Conservation (phyloP, 768 basidiomycete species). For the Phylloporus sp. region DNA sequence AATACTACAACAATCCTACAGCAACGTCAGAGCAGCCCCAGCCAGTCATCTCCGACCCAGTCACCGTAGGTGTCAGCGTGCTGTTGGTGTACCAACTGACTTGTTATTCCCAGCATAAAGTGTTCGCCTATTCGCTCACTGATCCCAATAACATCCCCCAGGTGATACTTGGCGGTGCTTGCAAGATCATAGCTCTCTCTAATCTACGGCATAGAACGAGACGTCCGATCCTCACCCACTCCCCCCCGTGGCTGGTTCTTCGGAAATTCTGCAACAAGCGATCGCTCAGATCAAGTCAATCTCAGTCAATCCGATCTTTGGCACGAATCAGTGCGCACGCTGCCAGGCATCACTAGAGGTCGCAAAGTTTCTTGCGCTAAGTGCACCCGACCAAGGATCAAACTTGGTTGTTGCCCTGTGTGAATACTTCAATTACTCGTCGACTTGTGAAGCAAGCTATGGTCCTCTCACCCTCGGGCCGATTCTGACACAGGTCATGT, state of each 20-base stretch:
- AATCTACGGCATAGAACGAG: conserved; percentile 37
- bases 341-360: conserved; percentile 60
- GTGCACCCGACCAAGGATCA: conserved; percentile 57
- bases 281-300: conserved; percentile 55
- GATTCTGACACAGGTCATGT: conserved; percentile 64
- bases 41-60: conserved; percentile 71
- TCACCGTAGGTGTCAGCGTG: conserved; percentile 39
- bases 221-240: conserved; percentile 61
- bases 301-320: conserved; percentile 47
- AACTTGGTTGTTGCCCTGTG: conserved; percentile 56
- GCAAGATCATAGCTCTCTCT: neutral
- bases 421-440: conserved; percentile 50
- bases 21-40: conserved; percentile 69
- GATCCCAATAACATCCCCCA: conserved; percentile 55
- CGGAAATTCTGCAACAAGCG: conserved; percentile 46
- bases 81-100: conserved; percentile 1
- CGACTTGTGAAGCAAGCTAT: conserved; percentile 45
- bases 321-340: conserved; percentile 47
- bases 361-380: conserved; percentile 61
- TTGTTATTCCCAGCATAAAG: conserved; percentile 41
- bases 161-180: conserved; percentile 14
- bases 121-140: conserved; percentile 59
- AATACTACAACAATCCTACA: conserved; percentile 70
- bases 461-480: conserved; percentile 48
- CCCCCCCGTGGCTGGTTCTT: conserved; percentile 49